These are phyloP conservation scores for Russula earlei DNA, from an alignment of 768 basidiomycete genomes.

Conservation along the genomic window DNA sequence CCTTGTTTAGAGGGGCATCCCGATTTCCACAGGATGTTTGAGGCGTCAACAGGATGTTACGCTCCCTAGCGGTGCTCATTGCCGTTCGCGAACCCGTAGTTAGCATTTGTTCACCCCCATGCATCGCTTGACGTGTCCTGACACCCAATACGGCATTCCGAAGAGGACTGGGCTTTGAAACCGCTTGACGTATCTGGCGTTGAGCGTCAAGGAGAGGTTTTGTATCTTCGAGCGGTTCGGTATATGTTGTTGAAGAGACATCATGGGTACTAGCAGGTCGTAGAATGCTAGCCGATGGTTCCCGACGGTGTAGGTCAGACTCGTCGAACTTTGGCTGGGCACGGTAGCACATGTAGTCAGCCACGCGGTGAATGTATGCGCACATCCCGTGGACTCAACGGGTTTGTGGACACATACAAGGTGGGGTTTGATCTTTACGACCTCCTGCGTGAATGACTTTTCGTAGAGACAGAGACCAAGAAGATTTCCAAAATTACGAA, in stretches of 20 bases:
- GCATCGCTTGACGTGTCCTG: background rate
- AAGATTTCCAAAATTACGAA: slow-evolving; percentile 89
- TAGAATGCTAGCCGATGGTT: slow-evolving; percentile 31
- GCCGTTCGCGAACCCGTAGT: background rate
- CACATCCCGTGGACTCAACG: background rate
- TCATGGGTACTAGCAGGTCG: background rate
- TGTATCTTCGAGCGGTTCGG: slow-evolving; percentile 4
- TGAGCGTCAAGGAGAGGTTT: background rate
- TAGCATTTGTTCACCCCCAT: background rate
- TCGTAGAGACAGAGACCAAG: slow-evolving; percentile 98
- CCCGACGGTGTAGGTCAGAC: slow-evolving; percentile 54
- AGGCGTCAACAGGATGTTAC: background rate
- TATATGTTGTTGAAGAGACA: background rate
- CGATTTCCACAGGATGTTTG: background rate
- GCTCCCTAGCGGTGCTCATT: background rate
- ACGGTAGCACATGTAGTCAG: background rate
- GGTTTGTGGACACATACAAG: slow-evolving; percentile 45
- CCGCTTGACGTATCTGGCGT: background rate
- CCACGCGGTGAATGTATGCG: slow-evolving; percentile 6
- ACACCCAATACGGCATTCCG: background rate
- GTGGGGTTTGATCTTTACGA: slow-evolving; percentile 79
- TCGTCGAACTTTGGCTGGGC: slow-evolving; percentile 58
- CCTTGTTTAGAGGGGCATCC: background rate
- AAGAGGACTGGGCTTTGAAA: slow-evolving; percentile 3
- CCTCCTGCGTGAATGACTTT: slow-evolving; percentile 75